Evolutionary conservation across 2,329 filamentous ascomycete species (phyloP).

Genomic region (Fusarium virguliforme): DNA sequence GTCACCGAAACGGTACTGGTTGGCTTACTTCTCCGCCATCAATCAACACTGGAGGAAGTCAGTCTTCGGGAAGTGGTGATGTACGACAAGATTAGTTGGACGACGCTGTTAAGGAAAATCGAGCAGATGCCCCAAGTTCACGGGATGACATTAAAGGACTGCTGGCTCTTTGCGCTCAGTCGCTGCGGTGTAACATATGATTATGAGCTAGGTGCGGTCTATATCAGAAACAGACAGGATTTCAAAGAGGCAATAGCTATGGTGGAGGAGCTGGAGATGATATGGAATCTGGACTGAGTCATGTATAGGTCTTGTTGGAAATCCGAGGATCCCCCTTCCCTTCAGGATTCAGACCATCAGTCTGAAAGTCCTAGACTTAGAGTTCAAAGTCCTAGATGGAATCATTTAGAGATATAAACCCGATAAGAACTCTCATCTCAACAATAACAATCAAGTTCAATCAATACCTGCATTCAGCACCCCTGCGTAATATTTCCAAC

Average conservation of each 20-base stretch:
- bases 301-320: neutral
- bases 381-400: too few species aligned
- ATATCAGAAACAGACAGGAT: too few species aligned
- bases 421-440: neutral
- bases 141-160: too few species aligned
- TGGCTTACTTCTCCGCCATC: neutral
- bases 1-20: neutral
- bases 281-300: slow-evolving; percentile 22
- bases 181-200: too few species aligned
- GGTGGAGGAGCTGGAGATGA: neutral
- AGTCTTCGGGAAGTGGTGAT: slow-evolving; percentile 1
- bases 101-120: neutral
- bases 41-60: slow-evolving; percentile 1
- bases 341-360: too few species aligned
- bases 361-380: too few species aligned
- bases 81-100: neutral
- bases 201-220: too few species aligned
- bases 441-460: neutral
- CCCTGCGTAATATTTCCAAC: neutral
- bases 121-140: too few species aligned
- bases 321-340: too few species aligned
- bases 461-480: neutral
- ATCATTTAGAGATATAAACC: too few species aligned
- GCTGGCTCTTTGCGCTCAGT: too few species aligned
- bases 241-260: too few species aligned